Percentiles rank a stretch among this genome's conserved stretches.
Conservation (phyloP, 1,284 basidiomycete species). For the Chalciporus sp. region DNA sequence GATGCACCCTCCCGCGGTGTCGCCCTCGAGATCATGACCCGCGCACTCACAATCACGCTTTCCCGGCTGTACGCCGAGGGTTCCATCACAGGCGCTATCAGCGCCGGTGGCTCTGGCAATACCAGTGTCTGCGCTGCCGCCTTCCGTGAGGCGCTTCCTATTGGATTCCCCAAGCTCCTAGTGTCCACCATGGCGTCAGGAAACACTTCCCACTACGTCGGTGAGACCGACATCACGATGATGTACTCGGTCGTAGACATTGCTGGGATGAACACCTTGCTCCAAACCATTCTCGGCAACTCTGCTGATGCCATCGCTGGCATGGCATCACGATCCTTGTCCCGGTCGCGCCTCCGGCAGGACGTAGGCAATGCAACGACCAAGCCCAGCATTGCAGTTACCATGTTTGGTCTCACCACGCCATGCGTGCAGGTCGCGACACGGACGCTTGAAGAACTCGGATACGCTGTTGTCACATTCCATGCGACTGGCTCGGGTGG, state of each 20-base stretch:
- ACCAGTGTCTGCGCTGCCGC: conserved; percentile 28
- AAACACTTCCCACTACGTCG: conserved; percentile 26
- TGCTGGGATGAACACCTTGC: conserved; percentile 31
- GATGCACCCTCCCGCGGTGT: conserved; percentile 8
- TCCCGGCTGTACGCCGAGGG: conserved; percentile 11
- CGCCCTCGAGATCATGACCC: conserved; percentile 21
- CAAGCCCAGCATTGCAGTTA: conserved; percentile 18
- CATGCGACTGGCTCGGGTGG: conserved; percentile 34
- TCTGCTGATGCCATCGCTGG: conserved; percentile 29
- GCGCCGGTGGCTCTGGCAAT: conserved; percentile 30
- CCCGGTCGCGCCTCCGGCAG: not conserved
- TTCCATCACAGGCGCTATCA: conserved; percentile 21
- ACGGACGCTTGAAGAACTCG: conserved; percentile 23
- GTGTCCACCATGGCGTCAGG: conserved; percentile 36
- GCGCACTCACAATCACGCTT: conserved; percentile 21
- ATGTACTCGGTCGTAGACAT: conserved; percentile 34
- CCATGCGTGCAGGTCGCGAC: conserved; percentile 28
- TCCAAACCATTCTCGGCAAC: conserved; percentile 25
- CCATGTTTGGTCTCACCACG: conserved; percentile 34
- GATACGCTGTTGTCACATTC: conserved; percentile 29
- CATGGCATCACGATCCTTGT: conserved; percentile 16
- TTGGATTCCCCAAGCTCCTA: conserved; percentile 30
- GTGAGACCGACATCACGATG: conserved; percentile 33
- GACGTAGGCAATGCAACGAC: not conserved
- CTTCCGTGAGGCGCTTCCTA: conserved; percentile 26